These are phyloP conservation scores for Fusarium agapanthi DNA, from an alignment of 2,329 filamentous ascomycete species.

Conservation along the genomic window DNA sequence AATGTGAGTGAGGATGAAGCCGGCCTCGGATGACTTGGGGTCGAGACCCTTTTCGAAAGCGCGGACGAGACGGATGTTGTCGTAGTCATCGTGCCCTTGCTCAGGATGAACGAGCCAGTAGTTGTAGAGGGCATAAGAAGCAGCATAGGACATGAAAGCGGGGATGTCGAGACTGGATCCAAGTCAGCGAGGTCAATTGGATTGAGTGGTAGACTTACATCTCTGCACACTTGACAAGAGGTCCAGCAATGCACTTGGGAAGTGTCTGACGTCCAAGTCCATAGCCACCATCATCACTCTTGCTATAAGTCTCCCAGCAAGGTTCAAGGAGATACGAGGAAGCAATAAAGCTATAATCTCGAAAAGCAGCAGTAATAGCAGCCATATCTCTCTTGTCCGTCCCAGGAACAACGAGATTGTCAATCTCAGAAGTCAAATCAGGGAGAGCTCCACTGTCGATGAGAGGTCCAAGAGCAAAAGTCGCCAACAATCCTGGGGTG, in stretches of 20 bases:
- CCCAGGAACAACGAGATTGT: constrained; percentile 21
- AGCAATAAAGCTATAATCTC: constrained; percentile 32
- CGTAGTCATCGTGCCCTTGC: constrained; percentile 65
- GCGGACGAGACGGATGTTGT: constrained; percentile 82
- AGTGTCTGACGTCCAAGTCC: constrained; percentile 26
- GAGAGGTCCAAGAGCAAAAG: constrained; percentile 25
- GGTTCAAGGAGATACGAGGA: constrained; percentile 30
- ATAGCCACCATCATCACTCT: constrained; percentile 17
- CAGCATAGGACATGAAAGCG: constrained; percentile 56
- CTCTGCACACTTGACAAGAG: constrained; percentile 31
- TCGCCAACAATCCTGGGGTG: constrained; percentile 17
- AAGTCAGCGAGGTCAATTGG: background rate
- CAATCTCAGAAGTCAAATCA: constrained; percentile 30
- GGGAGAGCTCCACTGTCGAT: constrained; percentile 27
- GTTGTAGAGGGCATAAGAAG: constrained; percentile 74
- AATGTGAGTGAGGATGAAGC: constrained; percentile 94
- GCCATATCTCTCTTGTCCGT: constrained; percentile 29
- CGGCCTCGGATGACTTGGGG: constrained; percentile 86
- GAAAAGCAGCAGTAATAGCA: constrained; percentile 28
- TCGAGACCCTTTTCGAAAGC: constrained; percentile 92
- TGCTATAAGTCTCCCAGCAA: constrained; percentile 31
- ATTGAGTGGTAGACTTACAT: background rate
- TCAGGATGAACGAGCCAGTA: constrained; percentile 68
- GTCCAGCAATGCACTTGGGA: constrained; percentile 33
- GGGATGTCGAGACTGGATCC: constrained; percentile 20